Conservation (phyloP, 2,329 filamentous ascomycete species). For the Diaporthe batatas region DNA sequence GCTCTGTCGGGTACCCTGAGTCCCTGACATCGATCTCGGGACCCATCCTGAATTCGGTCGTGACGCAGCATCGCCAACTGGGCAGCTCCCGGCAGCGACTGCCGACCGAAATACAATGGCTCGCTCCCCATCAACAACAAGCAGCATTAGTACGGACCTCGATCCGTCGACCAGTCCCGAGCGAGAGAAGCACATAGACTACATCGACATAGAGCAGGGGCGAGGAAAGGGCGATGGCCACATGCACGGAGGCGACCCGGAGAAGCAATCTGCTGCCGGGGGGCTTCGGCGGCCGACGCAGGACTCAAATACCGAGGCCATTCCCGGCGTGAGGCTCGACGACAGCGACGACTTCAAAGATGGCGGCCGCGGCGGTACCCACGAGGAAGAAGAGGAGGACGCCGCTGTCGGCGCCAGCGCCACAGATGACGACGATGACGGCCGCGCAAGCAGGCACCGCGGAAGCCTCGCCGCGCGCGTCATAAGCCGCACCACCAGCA, state of each 20-base stretch:
- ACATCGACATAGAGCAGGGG: not conserved
- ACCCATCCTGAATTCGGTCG: not conserved
- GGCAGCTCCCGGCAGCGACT: not conserved
- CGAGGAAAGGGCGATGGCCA: not conserved
- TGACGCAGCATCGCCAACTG: not conserved
- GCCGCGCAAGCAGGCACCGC: conserved; percentile 41
- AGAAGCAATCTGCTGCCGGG: conserved; percentile 13
- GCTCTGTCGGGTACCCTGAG: not conserved
- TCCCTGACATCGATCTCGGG: not conserved
- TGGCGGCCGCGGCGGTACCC: not conserved
- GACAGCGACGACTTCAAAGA: conserved; percentile 21
- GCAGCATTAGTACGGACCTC: not conserved
- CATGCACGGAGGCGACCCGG: not conserved
- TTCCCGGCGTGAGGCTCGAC: conserved; percentile 18
- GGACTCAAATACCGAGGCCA: conserved; percentile 22
- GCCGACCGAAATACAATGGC: not conserved
- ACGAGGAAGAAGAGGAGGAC: not conserved
- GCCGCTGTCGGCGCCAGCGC: not conserved
- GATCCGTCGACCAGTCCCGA: conserved; percentile 19
- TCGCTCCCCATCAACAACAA: conserved; percentile 10
- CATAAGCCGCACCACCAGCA: conserved; percentile 57
- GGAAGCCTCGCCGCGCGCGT: conserved; percentile 52
- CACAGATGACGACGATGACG: not conserved
- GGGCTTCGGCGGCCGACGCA: conserved; percentile 3
- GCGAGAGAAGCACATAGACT: not conserved